Evolutionary conservation across 208 protist species (phyloP), one percentile per base, ranked within the genome.

Genomic region (Leishmania braziliensis): DNA sequence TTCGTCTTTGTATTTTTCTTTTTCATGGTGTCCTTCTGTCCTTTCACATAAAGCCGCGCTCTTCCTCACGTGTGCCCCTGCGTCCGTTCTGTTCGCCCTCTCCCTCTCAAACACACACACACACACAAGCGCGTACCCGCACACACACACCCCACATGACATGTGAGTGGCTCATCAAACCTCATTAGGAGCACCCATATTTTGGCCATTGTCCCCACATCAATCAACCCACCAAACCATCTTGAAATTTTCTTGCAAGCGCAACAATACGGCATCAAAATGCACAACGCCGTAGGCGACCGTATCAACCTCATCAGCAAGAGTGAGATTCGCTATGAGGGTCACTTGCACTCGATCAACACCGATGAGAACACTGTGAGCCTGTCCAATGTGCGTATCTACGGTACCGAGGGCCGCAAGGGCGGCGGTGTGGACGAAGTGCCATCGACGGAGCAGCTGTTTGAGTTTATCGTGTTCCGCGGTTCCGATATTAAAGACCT

Each of bases 391-490:
- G 95, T 98, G 75, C 89, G 92, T 84, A 94, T 98, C 51, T 95
- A 90, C 75, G 95, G 95, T 50, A 98, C 95, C 5, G 95, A 98
- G 87, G 93, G 94, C 51, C 93, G 95, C 82, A 84, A 87, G 77
- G 75, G 79, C 23, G 82, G 83, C 77, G 72, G 72, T 39, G 76
- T 85, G 9, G 79, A 89, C 0, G 90, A 96, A 84, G 90, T 97
- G 29, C 90, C 94, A 23, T 65, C 87, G 16, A 84, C 76, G 18
- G 87, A 96, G 23, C 87, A 96, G 79, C 73, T 96, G 43, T 98
- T 94, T 86, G 94, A 97, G 73, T 89, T 90, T 75, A 98, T 98
- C 79, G 91, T 98, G 39, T 98, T 98, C 84, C 91, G 93, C 56
- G 95, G 95, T 6, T 82, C 90, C 65, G 95, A 97, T 79, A 98